Base-by-base conservation (phyloP, 129 eudicot species). In the Cynara cardunculus region DNA sequence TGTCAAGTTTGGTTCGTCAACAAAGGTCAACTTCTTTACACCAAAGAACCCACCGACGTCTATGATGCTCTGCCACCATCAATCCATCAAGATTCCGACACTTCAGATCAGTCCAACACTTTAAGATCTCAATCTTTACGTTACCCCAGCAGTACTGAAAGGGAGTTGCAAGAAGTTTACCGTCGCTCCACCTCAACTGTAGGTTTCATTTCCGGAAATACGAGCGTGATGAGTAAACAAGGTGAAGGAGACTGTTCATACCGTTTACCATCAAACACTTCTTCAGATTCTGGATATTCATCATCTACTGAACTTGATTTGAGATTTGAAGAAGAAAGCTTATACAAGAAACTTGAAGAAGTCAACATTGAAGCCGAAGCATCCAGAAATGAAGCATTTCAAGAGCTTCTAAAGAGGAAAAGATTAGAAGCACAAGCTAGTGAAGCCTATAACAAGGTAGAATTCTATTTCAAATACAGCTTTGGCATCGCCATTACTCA, bases 1-100 rank as follows among this genome's bases (percentile, higher is more conserved):
- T 93, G 98, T 87, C 84, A 88, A 85, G 85, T 93, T 49, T 89
- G 86, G 89, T 91, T 89, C 35, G 86, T 93, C 27, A 78, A 87
- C 81, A 93, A 91, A 83, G 92, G 92, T 30, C 87, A 85, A 82
- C 89, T 86, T 78, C 84, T 89, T 64, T 88, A 89, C 94, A 89
- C 89, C 53, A 85, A 77, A 87, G 88, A 87, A 85, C 85, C 90
- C 73, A 61, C 82, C 61, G 86, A 82, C 70, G 56, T 66, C 87
- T 46, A 77, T 39, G 78, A 67, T 74, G 28, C 64, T 73, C 22
- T 37, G 44, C 79, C 66, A 72, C 69, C 88, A 44, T 74, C 21
- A 31, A 25, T 70, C 73, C 84, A 65, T 76, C 78, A 68, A 59
- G 87, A 84, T 35, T 77, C 81, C 32, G 68, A 68, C 37, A 72